Evolutionary conservation across 208 protist genomes (phyloP), one percentile per base, ranked within the genome.

Genomic region (Leptomonas pyrrhocoris): DNA sequence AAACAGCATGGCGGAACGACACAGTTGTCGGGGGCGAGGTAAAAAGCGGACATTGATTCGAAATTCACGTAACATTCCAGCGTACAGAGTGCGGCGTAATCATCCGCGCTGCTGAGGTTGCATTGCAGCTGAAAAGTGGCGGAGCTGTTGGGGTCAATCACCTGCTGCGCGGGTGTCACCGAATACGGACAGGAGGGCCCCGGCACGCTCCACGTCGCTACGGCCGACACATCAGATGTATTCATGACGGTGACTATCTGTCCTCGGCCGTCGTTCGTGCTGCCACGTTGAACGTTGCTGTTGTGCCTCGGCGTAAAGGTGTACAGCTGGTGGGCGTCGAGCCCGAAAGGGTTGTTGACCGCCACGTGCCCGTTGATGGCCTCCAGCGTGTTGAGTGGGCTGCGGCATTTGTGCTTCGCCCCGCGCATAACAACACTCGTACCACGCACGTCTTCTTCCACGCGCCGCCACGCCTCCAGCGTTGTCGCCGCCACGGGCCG

Each of bases 21-120:
- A 36, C 74, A 79, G 49, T 76, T 77, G 19, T 92, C 79, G 0
- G 57, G 72, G 11, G 92, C 80, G 30, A 94, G 76, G 46, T 90
- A 87, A 66, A 96, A 97, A 6, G 83, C 88, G 30, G 84, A 82
- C 83, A 96, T 96, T 34, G 85, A 78, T 59, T 89, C 95, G 68
- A 86, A 95, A 71, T 87, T 90, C 38, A 94, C 87, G 78, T 94
- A 96, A 81, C 95, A 98, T 88, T 98, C 93, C 12, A 98, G 34
- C 53, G 65, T 61, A 53, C 51, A 49, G 43, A 50, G 30, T 15
- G 60, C 58, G 12, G 63, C 18, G 6, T 59, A n/a, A 25, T 73
- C 73, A 31, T 73, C 58, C 16, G 48, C 54, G 43, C 54, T 54
- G 46, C 30, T 45, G 67, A 18, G 56, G 67, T 11, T 68, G 36